phyloP scores from a whole-genome alignment of 1,139 yeast genomes.

The Geotrichum australiense region DNA sequence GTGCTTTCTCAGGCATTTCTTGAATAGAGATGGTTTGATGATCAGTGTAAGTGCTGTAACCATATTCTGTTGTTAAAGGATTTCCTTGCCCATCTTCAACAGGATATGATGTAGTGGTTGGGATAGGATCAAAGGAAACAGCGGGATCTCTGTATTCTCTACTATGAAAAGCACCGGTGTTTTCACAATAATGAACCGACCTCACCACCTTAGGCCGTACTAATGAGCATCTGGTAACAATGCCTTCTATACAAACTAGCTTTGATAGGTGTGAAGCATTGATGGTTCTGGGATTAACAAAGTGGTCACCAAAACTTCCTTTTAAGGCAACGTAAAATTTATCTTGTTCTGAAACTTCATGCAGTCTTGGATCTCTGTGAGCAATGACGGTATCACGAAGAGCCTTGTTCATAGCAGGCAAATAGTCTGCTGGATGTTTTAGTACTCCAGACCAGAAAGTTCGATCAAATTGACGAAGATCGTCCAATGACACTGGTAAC shows the following conservation, averaged over 20 bases:
- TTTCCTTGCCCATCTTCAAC: conserved; percentile 90
- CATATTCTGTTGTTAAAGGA: conserved; percentile 83
- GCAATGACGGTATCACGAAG: conserved; percentile 63
- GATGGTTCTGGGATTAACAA: conserved; percentile 82
- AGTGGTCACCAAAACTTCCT: conserved; percentile 89
- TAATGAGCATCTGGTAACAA: conserved; percentile 86
- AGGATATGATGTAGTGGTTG: conserved; percentile 85
- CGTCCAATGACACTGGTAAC: conserved; percentile 73
- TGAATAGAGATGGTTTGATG: conserved; percentile 92
- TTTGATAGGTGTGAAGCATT: conserved; percentile 70
- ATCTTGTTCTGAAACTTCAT: conserved; percentile 51
- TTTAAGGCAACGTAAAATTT: conserved; percentile 72
- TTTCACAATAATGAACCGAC: conserved; percentile 90
- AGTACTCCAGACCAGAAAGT: conserved; percentile 74
- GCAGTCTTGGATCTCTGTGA: conserved; percentile 36
- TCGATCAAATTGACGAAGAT: conserved; percentile 74
- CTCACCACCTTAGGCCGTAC: conserved; percentile 89
- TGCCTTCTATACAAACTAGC: conserved; percentile 87
- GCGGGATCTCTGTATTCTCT: conserved; percentile 93
- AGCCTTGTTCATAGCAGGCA: conserved; percentile 89
- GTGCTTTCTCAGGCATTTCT: conserved; percentile 98
- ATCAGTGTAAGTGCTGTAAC: conserved; percentile 86
- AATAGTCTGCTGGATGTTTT: conserved; percentile 69
- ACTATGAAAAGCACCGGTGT: conserved; percentile 75
- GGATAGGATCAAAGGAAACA: conserved; percentile 77